These are phyloP conservation scores for Lojkania enalia DNA, from an alignment of 2,329 filamentous ascomycete genomes.

Conservation along the genomic window DNA sequence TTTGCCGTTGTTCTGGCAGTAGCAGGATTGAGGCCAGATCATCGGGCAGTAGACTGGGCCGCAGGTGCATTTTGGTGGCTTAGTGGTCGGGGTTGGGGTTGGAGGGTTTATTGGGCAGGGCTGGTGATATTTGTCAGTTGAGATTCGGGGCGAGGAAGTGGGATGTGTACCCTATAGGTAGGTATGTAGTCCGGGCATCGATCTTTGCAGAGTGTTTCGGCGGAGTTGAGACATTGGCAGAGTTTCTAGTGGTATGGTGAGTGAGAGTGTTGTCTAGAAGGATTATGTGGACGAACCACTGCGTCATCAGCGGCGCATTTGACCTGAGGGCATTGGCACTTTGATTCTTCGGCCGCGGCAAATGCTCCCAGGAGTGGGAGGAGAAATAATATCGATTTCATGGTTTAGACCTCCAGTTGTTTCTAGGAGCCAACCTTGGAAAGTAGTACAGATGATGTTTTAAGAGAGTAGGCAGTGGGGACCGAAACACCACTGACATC, in stretches of 20 bases:
- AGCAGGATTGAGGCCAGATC: constrained; percentile 32
- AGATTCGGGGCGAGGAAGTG: background rate
- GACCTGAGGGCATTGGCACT: constrained; percentile 31
- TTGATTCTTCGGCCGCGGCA: constrained; percentile 13
- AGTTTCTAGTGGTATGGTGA: constrained; percentile 19
- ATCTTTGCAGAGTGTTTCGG: constrained; percentile 27
- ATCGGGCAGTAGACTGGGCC: constrained; percentile 22
- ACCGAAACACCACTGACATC: background rate
- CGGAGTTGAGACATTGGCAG: constrained; percentile 32
- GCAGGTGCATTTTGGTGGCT: constrained; percentile 25
- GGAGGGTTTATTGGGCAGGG: constrained; percentile 16
- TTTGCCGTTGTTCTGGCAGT: constrained; percentile 30
- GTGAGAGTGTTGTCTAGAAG: background rate
- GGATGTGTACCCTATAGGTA: constrained; percentile 16
- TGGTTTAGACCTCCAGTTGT: constrained; percentile 10
- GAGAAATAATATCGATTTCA: constrained; percentile 27
- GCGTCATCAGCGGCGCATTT: constrained; percentile 28
- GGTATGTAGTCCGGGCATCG: constrained; percentile 29
- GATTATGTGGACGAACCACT: constrained; percentile 17
- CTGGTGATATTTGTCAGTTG: constrained; percentile 7
- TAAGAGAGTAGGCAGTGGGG: background rate
- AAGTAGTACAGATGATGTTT: constrained; percentile 6
- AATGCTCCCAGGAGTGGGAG: constrained; percentile 21
- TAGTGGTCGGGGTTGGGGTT: constrained; percentile 7
- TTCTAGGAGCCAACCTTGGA: background rate